Evolutionary conservation across 768 basidiomycete species (phyloP).

Genomic region (Galerina sulciceps): DNA sequence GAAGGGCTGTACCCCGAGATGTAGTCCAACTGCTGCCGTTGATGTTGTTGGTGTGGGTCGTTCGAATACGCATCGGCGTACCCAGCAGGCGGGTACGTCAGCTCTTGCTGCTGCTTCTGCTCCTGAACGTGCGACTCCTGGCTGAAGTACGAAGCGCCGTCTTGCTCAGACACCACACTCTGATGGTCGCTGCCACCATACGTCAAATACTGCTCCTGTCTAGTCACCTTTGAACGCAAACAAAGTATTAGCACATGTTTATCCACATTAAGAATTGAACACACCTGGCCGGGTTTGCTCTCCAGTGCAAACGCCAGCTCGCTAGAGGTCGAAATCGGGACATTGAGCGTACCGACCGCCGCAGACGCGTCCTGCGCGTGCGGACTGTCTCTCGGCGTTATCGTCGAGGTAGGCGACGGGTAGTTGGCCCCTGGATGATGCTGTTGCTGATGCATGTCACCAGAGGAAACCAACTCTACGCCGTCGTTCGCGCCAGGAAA

Average conservation of each 20-base stretch:
- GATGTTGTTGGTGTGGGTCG: constrained; percentile 16
- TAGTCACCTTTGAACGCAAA: constrained; percentile 7
- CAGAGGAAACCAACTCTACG: constrained; percentile 15
- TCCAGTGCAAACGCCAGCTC: constrained; percentile 32
- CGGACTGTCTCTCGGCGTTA: constrained; percentile 23
- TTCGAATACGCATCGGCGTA: constrained; percentile 13
- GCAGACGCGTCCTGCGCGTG: constrained; percentile 23
- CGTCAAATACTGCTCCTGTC: constrained; percentile 19
- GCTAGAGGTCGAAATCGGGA: constrained; percentile 29
- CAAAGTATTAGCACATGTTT: neutral
- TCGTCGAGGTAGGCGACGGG: constrained; percentile 27
- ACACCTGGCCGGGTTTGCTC: constrained; percentile 23
- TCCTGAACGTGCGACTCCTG: constrained; percentile 13
- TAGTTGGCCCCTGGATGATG: constrained; percentile 20
- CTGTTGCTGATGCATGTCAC: constrained; percentile 12
- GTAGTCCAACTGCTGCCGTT: constrained; percentile 19
- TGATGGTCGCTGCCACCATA: constrained; percentile 17
- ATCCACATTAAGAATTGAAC: neutral
- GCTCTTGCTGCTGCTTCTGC: constrained; percentile 6
- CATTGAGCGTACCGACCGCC: constrained; percentile 4
- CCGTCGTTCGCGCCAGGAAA: constrained; percentile 15
- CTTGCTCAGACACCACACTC: constrained; percentile 6
- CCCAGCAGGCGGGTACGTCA: constrained; percentile 9
- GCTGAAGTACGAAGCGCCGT: constrained; percentile 10
- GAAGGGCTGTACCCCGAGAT: constrained; percentile 10